Evolutionary conservation across 306 rosid genomes (phyloP).

Genomic region (Dalbergia cochinchinensis): DNA sequence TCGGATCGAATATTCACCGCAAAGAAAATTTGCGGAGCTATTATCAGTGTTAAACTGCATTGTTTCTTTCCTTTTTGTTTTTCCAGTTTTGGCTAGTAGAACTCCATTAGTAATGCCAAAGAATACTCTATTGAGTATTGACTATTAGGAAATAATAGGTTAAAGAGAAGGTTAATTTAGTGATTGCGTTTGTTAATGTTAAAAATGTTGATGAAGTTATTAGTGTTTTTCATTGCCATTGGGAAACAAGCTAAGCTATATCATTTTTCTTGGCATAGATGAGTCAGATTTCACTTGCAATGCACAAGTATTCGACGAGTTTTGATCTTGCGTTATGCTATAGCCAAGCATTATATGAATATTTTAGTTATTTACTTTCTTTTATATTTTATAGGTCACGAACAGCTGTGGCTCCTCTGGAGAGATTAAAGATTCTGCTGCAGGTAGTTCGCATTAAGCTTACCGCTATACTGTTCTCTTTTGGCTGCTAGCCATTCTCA

Average conservation of each 20-base stretch:
- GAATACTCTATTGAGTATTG: background rate
- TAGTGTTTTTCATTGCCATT: background rate
- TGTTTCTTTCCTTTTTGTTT: background rate
- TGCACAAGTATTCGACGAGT: background rate
- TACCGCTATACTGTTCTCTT: background rate
- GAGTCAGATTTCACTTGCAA: constrained; percentile 8
- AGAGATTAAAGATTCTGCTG: constrained; percentile 72
- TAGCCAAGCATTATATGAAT: background rate
- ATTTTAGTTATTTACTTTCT: constrained; percentile 17
- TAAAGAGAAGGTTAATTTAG: background rate
- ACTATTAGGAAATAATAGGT: background rate
- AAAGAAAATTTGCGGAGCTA: background rate
- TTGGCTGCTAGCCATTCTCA: background rate
- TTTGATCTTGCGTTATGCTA: constrained; percentile 11
- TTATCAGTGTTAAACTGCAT: background rate
- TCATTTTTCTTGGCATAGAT: constrained; percentile 1
- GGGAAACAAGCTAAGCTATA: constrained; percentile 1
- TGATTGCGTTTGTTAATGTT: background rate
- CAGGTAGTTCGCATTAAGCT: constrained; percentile 52
- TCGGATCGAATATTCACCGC: background rate
- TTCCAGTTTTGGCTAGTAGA: background rate
- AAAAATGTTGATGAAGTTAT: background rate
- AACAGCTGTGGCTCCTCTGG: constrained; percentile 73
- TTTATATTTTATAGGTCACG: constrained; percentile 56
- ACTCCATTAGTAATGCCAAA: background rate